Evolutionary conservation across 1,284 basidiomycete species (phyloP).

Genomic region (Pseudozyma hubeiensis): DNA sequence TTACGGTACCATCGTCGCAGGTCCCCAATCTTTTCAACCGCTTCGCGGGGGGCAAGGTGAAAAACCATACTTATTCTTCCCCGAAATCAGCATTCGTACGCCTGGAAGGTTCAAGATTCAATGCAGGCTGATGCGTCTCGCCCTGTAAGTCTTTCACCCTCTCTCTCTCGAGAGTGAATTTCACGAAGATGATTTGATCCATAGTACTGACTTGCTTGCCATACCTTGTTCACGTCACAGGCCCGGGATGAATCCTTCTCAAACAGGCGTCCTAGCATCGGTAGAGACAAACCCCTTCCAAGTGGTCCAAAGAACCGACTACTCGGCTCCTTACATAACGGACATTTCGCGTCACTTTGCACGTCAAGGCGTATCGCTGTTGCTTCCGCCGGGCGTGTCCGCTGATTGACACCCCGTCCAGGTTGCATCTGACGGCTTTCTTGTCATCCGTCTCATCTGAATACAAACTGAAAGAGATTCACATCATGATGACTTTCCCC

Average conservation of each 20-base stretch:
- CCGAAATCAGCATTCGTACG: constrained; percentile 53
- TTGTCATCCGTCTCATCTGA: too few relatives aligned
- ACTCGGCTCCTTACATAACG: constrained; percentile 50
- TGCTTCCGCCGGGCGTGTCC: constrained; percentile 47
- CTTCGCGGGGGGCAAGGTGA: constrained; percentile 9
- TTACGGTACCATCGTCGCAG: constrained; percentile 53
- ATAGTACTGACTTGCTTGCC: too few relatives aligned
- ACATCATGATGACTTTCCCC: too few relatives aligned
- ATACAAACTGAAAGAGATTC: too few relatives aligned
- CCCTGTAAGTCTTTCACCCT: constrained; percentile 31
- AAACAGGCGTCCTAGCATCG: constrained; percentile 18
- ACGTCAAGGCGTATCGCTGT: constrained; percentile 45
- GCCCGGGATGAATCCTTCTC: constrained; percentile 7
- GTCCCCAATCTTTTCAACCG: constrained; percentile 25
- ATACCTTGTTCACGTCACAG: not conserved
- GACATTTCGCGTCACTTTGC: constrained; percentile 56
- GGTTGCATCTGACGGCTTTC: too few relatives aligned
- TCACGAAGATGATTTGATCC: too few relatives aligned
- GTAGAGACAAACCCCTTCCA: constrained; percentile 40
- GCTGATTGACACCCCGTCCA: constrained; percentile 18
- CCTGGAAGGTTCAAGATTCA: constrained; percentile 47
- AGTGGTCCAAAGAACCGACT: constrained; percentile 35
- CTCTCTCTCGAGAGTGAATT: not conserved
- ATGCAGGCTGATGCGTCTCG: constrained; percentile 44
- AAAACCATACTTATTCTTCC: constrained; percentile 51